phyloP scores from a whole-genome alignment of 2,329 filamentous ascomycete species.

The Thelonectria olida region DNA sequence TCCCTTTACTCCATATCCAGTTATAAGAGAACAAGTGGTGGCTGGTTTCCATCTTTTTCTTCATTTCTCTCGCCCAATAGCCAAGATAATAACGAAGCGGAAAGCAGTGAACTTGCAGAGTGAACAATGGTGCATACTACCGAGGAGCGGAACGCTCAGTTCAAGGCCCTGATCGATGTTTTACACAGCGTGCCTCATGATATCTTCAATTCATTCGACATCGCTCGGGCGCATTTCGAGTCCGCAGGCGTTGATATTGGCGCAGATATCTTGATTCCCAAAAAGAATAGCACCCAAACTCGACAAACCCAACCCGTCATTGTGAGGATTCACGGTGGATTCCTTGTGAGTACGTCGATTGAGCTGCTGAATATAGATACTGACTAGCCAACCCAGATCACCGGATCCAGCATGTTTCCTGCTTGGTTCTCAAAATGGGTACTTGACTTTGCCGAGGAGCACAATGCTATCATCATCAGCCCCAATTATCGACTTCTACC shows the following conservation, averaged over 20 bases:
- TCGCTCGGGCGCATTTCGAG: neutral
- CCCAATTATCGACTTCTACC: slow-evolving; percentile 18
- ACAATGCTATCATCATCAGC: slow-evolving; percentile 6
- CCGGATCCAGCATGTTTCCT: slow-evolving; percentile 9
- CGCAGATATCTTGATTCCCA: slow-evolving; percentile 6
- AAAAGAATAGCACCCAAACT: neutral
- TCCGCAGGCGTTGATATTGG: neutral
- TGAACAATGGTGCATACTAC: neutral
- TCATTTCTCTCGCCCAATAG: neutral
- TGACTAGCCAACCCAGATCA: neutral
- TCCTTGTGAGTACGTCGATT: neutral
- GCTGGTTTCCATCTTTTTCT: neutral
- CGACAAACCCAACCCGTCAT: neutral
- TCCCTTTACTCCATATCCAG: neutral
- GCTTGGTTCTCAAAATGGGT: slow-evolving; percentile 19
- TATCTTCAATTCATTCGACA: slow-evolving; percentile 5
- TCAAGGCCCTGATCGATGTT: neutral
- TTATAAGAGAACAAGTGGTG: neutral
- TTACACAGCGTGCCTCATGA: neutral
- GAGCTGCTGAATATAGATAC: neutral
- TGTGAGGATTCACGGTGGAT: slow-evolving; percentile 16
- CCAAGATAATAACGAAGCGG: neutral
- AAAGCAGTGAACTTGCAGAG: neutral
- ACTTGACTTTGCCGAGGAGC: neutral
- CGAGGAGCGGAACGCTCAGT: neutral